Conservation (phyloP, 2,329 filamentous ascomycete genomes). For the Ilyonectria mors-panacis region DNA sequence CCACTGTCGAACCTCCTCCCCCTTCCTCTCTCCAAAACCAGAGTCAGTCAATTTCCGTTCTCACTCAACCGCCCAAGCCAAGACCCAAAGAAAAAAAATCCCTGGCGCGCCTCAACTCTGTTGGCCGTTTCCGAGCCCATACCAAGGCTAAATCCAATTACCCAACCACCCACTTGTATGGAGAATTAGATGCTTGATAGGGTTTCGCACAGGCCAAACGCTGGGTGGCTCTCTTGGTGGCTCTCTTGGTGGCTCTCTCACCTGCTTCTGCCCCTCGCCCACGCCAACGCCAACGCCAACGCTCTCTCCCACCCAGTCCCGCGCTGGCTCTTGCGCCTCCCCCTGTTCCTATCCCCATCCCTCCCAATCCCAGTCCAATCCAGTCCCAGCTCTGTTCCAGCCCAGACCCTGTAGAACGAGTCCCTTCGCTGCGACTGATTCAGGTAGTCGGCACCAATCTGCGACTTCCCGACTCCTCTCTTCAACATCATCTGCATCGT, state of each 20-base stretch:
- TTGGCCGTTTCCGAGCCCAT: conserved; percentile 15
- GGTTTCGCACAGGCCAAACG: not conserved
- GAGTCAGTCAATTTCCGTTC: not conserved
- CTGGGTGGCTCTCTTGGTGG: too few species aligned
- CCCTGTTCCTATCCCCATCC: conserved; percentile 33
- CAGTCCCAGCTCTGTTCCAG: not conserved
- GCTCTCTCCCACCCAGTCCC: not conserved
- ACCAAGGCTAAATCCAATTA: not conserved
- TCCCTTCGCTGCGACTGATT: not conserved
- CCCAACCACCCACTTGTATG: not conserved
- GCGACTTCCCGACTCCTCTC: not conserved
- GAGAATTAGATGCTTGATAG: conserved; percentile 14
- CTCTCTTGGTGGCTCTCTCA: not conserved
- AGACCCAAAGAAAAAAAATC: not conserved
- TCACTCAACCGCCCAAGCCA: not conserved
- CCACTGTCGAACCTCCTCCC: too few species aligned
- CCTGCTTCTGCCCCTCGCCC: conserved; percentile 34
- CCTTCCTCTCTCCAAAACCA: too few species aligned
- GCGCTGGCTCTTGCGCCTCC: conserved; percentile 39
- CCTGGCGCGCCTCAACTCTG: conserved; percentile 1
- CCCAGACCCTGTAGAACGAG: not conserved
- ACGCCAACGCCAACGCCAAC: not conserved
- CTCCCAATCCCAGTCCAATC: not conserved
- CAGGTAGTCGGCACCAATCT: not conserved
- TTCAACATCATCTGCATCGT: not conserved